Evolutionary conservation across 164 flowering plant genomes (phyloP).

Genomic region (grape (Vitis vinifera)): DNA sequence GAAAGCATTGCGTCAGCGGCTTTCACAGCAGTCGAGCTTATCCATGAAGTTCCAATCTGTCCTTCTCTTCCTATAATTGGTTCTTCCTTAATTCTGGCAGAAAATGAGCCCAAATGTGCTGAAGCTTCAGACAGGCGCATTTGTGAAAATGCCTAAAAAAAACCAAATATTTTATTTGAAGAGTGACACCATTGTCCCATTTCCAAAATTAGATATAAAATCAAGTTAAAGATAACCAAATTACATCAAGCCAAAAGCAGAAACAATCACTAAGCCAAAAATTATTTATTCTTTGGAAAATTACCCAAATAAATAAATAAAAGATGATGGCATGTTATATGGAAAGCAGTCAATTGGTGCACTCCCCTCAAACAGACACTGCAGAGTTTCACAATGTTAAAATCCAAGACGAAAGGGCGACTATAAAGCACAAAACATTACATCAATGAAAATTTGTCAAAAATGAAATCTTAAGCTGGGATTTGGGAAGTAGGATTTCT

Average conservation of each 20-base stretch:
- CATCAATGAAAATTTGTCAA: no score
- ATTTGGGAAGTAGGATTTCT: no score
- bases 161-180: background rate
- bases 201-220: background rate
- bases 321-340: no score
- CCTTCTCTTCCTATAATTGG: slow-evolving; percentile 48
- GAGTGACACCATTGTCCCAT: background rate
- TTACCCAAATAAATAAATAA: background rate
- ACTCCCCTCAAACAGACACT: no score
- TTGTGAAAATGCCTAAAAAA: slow-evolving; percentile 85
- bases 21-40: slow-evolving; percentile 74
- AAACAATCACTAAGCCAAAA: background rate
- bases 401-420: no score
- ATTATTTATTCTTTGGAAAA: no score
- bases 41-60: slow-evolving; percentile 66
- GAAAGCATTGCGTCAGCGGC: slow-evolving; percentile 91
- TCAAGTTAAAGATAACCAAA: background rate
- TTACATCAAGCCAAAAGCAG: background rate
- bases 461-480: no score
- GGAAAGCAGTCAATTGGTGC: no score
- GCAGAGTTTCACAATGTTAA: no score
- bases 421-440: no score
- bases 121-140: slow-evolving; percentile 97
- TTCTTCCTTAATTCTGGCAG: slow-evolving; percentile 86
- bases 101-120: slow-evolving; percentile 89